Evolutionary conservation across 441 rosid genomes (phyloP).

Genomic region (Gossypium davidsonii): DNA sequence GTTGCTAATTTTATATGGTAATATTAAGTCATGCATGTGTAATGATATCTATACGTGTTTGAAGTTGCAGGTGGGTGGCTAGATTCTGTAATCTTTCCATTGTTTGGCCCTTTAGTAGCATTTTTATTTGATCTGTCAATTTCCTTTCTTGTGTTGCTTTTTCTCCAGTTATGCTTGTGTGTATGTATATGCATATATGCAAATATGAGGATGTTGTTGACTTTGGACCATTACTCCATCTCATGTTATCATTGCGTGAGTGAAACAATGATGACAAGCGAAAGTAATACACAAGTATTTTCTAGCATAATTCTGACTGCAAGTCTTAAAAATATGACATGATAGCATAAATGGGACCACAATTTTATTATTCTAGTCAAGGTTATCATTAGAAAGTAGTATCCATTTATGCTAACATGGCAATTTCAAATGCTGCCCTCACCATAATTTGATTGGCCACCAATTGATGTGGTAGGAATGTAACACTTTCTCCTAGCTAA

Average conservation of each 20-base stretch:
- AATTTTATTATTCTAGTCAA: neutral
- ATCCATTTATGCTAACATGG: neutral
- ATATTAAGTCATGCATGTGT: neutral
- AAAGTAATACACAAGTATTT: neutral
- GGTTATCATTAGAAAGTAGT: neutral
- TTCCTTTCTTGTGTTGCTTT: neutral
- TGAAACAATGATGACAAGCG: conserved; percentile 1
- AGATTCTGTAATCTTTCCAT: neutral
- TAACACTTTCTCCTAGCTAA: neutral
- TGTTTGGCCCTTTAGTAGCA: neutral
- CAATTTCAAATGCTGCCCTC: neutral
- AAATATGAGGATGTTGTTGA: neutral
- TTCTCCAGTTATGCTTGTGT: neutral
- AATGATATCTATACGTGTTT: neutral
- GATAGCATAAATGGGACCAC: neutral
- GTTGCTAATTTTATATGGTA: neutral
- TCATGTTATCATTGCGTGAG: neutral
- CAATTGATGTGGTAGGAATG: neutral
- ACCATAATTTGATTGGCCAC: neutral
- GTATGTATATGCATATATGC: neutral
- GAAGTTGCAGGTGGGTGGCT: neutral
- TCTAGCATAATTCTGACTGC: neutral
- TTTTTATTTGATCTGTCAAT: neutral
- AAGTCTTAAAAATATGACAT: neutral
- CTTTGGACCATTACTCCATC: neutral